Percentiles rank a stretch among this genome's conserved stretches.
These are phyloP conservation scores for Prunus padus DNA, from an alignment of 306 rosid genomes.

Conservation along the genomic window DNA sequence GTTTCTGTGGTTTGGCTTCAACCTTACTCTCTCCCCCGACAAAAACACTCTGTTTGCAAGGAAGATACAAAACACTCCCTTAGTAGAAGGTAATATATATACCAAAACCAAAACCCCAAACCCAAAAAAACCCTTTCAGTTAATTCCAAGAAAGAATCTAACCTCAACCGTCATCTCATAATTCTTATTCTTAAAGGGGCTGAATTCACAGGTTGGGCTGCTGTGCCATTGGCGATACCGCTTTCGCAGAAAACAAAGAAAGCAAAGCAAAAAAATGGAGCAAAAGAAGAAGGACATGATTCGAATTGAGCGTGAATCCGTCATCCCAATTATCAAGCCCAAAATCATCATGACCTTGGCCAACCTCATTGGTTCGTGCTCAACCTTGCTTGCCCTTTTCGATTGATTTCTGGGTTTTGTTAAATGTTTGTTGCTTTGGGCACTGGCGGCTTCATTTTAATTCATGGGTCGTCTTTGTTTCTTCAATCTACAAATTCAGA, in stretches of 20 bases:
- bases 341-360: constrained; percentile 69
- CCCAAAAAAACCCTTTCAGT: neutral
- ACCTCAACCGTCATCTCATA: neutral
- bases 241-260: neutral
- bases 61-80: neutral
- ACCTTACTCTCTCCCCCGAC: neutral
- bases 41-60: neutral
- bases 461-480: constrained; percentile 5
- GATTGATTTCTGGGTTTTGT: constrained; percentile 3
- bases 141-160: neutral
- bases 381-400: neutral
- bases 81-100: neutral
- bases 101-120: neutral
- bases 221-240: neutral
- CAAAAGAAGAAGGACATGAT: constrained; percentile 52
- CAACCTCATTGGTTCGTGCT: constrained; percentile 59
- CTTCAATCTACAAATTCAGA: neutral
- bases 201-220: neutral
- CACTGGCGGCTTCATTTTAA: neutral
- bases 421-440: neutral
- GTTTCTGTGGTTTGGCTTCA: neutral
- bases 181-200: neutral
- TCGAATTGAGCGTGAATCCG: constrained; percentile 86
- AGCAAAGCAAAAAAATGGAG: neutral
- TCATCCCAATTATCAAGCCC: constrained; percentile 79